Base-by-base conservation (phyloP, 2,329 filamentous ascomycete species). In the Sclerotinia subarctica region DNA sequence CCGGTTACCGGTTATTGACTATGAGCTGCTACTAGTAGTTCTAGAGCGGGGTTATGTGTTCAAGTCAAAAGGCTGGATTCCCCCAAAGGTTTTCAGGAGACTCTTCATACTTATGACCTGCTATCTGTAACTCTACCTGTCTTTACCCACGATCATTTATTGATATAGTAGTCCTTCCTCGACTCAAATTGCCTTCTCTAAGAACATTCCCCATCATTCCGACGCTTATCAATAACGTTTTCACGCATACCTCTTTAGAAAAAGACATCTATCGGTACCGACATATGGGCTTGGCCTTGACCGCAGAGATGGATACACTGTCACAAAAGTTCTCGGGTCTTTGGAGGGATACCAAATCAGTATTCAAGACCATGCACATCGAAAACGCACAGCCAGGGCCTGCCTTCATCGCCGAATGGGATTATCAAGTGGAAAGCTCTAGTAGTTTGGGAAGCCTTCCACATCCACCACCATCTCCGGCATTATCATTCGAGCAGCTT, bases 401-500 rank as follows among this genome's bases (percentile, higher is more conserved):
- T 35, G 47, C 19, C 17, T 67, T 62, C 26, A 63, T 67, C 15
- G 46, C 49, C 57, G 65, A 67, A 11, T 67, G 51, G 47, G 65
- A 67, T 21, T 67, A 67, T 26, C 65, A 67, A 62, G 19, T 52
- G 6, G 65, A 67, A 32, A 67, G 42, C 29, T 26, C 35, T 10
- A 35, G 38, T 15, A 35, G 21, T 49, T 46, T 42, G n/a, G 46
- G 29, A n/a, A 15, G 8, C 24, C n/a, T 66, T 17, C 26, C 46
- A 32, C 46, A 38, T 5, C 35, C 32, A 15, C 32, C 38, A 35
- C 56, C 56, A 44, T 67, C 65, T 32, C 56, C 65, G 19, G 47
- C 47, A 53, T 67, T 67, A 32, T 53, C 56, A 51, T 67, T 67
- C 46, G 56, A 67, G 57, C 19, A 53, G 46, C 38, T 67, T 10